phyloP scores from a whole-genome alignment of 2,329 filamentous ascomycete species.

The Talaromyces atroroseus region DNA sequence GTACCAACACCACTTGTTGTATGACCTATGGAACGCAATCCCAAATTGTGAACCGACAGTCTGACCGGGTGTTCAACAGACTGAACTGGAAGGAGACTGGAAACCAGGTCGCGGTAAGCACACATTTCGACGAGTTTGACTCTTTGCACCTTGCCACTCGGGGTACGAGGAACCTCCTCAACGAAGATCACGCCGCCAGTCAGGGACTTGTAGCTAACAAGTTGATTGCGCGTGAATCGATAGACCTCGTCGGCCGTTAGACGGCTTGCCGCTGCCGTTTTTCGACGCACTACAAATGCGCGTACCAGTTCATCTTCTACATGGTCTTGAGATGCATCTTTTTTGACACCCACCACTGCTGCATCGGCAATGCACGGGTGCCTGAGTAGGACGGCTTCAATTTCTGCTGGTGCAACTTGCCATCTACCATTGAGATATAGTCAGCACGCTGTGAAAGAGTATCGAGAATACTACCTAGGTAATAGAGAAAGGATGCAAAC shows the following conservation, averaged over 20 bases:
- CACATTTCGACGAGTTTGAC: conserved; percentile 38
- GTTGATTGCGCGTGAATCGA: conserved; percentile 32
- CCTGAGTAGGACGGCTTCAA: conserved; percentile 42
- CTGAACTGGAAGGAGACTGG: conserved; percentile 7
- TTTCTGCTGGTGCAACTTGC: conserved; percentile 46
- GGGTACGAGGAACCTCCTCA: conserved; percentile 44
- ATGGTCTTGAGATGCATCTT: conserved; percentile 14
- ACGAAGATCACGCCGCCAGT: conserved; percentile 46
- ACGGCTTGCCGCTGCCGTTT: conserved; percentile 15
- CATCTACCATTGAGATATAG: conserved; percentile 27
- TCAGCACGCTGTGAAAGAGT: background rate
- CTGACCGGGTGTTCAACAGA: background rate
- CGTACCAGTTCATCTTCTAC: conserved; percentile 35
- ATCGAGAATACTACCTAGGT: background rate
- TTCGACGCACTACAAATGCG: conserved; percentile 42
- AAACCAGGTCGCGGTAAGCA: conserved; percentile 32
- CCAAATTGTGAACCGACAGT: conserved; percentile 1
- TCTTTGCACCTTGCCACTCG: conserved; percentile 47
- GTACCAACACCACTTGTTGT: background rate
- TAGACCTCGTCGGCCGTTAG: conserved; percentile 41
- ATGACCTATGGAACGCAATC: background rate
- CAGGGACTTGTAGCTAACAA: conserved; percentile 46
- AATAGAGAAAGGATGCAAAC: background rate
- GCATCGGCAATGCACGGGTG: conserved; percentile 42
- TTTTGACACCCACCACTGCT: conserved; percentile 42